These are phyloP conservation scores for Phytophthora rubi DNA, from an alignment of 352 stramenopile species.

Conservation along the genomic window DNA sequence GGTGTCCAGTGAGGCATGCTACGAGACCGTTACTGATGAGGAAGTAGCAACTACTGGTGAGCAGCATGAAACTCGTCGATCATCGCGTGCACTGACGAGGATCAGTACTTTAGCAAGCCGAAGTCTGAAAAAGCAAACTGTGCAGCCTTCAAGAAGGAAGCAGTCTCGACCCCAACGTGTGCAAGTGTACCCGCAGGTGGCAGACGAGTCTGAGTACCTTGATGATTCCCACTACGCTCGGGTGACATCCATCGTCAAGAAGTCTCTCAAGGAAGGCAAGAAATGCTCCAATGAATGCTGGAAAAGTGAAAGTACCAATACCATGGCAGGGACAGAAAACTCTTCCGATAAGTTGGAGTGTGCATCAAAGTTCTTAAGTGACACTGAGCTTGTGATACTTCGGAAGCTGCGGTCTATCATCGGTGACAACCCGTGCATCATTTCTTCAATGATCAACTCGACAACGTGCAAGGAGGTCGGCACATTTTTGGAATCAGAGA, in stretches of 20 bases:
- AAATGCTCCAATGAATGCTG: conserved; percentile 54
- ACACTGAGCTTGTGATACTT: conserved; percentile 59
- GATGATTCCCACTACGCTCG: conserved; percentile 62
- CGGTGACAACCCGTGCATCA: conserved; percentile 73
- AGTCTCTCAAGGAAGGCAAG: conserved; percentile 37
- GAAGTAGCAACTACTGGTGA: conserved; percentile 17
- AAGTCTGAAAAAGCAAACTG: conserved; percentile 52
- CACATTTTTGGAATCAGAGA: conserved; percentile 54
- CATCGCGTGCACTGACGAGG: conserved; percentile 57
- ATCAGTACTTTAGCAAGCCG: conserved; percentile 62
- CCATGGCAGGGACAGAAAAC: not conserved
- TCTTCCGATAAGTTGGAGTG: conserved; percentile 7
- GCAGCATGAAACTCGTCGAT: conserved; percentile 58
- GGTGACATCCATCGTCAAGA: conserved; percentile 52
- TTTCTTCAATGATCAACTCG: conserved; percentile 63
- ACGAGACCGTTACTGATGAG: conserved; percentile 31
- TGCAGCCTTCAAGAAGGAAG: conserved; percentile 27
- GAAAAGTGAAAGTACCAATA: conserved; percentile 28
- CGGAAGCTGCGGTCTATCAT: conserved; percentile 62
- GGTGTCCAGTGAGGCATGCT: conserved; percentile 10
- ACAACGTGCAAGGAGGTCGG: conserved; percentile 65
- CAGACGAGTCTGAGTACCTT: conserved; percentile 69
- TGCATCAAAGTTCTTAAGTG: conserved; percentile 12
- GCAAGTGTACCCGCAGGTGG: conserved; percentile 34
- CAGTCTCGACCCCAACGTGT: conserved; percentile 30